Base-by-base conservation (phyloP, 2,329 filamentous ascomycete genomes). In the Ophiostoma sp. region DNA sequence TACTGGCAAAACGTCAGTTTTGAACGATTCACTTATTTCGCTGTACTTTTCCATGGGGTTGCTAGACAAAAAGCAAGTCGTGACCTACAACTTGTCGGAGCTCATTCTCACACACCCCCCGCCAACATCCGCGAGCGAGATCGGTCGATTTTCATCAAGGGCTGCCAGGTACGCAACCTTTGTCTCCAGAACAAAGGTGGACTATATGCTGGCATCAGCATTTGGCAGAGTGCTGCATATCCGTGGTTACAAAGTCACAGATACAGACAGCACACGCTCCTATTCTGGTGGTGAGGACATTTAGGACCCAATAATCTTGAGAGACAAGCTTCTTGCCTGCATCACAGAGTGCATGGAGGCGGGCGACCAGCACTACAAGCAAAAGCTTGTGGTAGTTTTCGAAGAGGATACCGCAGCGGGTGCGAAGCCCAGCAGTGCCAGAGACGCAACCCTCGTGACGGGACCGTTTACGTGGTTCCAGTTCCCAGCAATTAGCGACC, bases 31-130 rank as follows among this genome's bases (percentile, higher is more conserved):
- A 1, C 28, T 69, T 25, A n/a, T 31, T 12, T 45, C 45, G 9
- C 28, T 69, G 28, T 69, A 69, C 31, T 25, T n/a, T 39, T 19
- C 45, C 25, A 52, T 69, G 17, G 66, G 66, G 3, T 39, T 69
- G 17, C 28, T 69, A 2, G 66, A 69, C 48, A 5, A 69, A 36
- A 9, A 2, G 17, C 45, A 52, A 9, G 28, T 69, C 7, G 45
- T 55, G 28, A 19, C 45, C 2, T 69, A 28, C 66, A 36, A 25
- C 45, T n/a, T 55, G 31, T n/a, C 48, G 3, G 66, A 69, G 25
- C 66, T 69, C 28, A 22, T 69, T 8, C 6, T 11, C 8, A 19
- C 33, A 1, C 59, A 11, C 2, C 12, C 22, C 36, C 17, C 17
- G 36, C 42, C 61, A 0, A 28, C 4, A 17, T 2, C 5, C 31